Percentiles rank a stretch among this genome's conserved stretches.
These are phyloP conservation scores for Pythium chondricola DNA, from an alignment of 352 stramenopile genomes.

Conservation along the genomic window DNA sequence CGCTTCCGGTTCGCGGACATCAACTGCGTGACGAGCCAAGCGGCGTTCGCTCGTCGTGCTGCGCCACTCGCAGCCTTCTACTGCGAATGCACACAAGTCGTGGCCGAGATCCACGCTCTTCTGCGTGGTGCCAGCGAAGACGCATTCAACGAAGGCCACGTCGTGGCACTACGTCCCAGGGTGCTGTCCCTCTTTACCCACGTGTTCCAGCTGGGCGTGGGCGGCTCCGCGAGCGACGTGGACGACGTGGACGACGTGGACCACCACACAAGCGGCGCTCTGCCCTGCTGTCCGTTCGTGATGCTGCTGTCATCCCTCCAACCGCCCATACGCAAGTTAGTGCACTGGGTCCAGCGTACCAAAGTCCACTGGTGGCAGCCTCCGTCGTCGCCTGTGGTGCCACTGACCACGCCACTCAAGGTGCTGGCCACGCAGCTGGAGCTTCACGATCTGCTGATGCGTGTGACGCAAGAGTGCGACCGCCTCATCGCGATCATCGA, in stretches of 20 bases:
- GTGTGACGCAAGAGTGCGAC: constrained; percentile 21
- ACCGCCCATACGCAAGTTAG: constrained; percentile 47
- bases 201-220: constrained; percentile 3
- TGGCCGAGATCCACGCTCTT: constrained; percentile 37
- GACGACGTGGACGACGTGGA: constrained; percentile 8
- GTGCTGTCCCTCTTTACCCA: constrained; percentile 16
- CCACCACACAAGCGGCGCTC: background rate
- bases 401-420: background rate
- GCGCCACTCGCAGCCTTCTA: constrained; percentile 28
- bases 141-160: constrained; percentile 16
- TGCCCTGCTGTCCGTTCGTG: constrained; percentile 37
- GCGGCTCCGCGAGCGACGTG: constrained; percentile 1
- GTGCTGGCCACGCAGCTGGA: constrained; percentile 39
- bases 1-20: constrained; percentile 6
- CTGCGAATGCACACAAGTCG: constrained; percentile 30
- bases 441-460: constrained; percentile 39
- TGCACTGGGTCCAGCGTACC: constrained; percentile 38
- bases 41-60: constrained; percentile 14
- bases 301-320: constrained; percentile 60
- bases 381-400: background rate
- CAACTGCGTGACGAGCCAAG: constrained; percentile 13
- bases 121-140: background rate
- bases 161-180: constrained; percentile 24
- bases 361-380: constrained; percentile 29
- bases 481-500: constrained; percentile 36